Conservation (phyloP, 2,329 filamentous ascomycete genomes). For the Beauveria varroae region DNA sequence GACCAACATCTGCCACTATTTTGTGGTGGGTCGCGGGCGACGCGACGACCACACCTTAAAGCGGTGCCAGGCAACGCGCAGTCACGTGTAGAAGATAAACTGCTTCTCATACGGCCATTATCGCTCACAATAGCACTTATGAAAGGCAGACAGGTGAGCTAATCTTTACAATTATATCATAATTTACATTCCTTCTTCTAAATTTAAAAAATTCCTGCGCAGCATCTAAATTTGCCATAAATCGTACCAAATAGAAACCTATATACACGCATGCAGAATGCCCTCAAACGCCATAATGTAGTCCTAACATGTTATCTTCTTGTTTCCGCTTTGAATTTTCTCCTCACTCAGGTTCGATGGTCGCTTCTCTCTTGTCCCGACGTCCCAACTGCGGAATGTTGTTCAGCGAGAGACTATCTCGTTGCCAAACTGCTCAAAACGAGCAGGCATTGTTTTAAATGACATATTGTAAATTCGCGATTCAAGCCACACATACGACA, state of each 20-base stretch:
- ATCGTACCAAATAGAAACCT: conserved; percentile 9
- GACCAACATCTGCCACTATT: not conserved
- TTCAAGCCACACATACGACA: no score
- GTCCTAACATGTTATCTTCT: no score
- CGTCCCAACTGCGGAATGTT: no score
- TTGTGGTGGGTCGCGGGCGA: conserved; percentile 9
- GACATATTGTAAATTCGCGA: no score
- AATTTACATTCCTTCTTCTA: conserved; percentile 5
- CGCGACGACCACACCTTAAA: not conserved
- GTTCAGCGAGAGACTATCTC: no score
- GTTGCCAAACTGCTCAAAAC: no score
- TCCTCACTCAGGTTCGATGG: not conserved
- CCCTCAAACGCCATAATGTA: conserved; percentile 10
- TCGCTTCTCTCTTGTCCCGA: no score
- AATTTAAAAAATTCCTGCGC: not conserved
- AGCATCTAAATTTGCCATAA: not conserved
- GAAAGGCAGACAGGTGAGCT: not conserved
- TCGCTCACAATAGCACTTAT: not conserved
- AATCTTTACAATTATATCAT: not conserved
- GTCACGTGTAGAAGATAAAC: conserved; percentile 4
- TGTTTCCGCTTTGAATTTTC: not conserved
- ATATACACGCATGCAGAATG: conserved; percentile 10
- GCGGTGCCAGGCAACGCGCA: not conserved
- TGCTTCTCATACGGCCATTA: not conserved
- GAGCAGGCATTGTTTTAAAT: no score